phyloP scores from a whole-genome alignment of 2,329 filamentous ascomycete species.

The Colletotrichum australisinense region DNA sequence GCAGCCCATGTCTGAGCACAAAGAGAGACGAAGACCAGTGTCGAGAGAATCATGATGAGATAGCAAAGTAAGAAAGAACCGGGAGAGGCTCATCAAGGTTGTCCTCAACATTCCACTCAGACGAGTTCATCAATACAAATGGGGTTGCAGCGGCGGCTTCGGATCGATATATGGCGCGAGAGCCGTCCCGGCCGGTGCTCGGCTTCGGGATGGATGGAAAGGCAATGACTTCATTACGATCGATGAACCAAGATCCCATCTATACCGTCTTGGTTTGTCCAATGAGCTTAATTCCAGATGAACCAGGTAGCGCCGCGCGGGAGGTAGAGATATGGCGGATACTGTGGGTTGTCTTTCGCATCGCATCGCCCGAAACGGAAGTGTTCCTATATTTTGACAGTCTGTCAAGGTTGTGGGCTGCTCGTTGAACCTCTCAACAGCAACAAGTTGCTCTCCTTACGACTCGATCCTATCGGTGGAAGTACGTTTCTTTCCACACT shows the following conservation, averaged over 20 bases:
- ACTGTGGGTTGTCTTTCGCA: conserved; percentile 9
- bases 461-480: neutral
- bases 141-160: neutral
- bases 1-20: neutral
- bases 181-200: neutral
- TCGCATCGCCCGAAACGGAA: neutral
- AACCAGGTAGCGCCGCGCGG: conserved; percentile 12
- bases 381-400: conserved; percentile 17
- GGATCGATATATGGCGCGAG: conserved; percentile 2
- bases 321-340: neutral
- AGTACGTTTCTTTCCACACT: neutral
- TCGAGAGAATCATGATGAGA: neutral
- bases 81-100: neutral
- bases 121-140: neutral
- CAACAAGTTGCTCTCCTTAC: neutral
- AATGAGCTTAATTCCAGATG: conserved; percentile 15
- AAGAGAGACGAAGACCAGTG: neutral
- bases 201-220: neutral
- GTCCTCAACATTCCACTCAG: neutral
- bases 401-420: neutral
- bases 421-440: neutral
- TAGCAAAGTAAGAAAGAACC: neutral
- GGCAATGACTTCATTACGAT: conserved; percentile 27
- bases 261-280: neutral
- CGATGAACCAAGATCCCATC: neutral